phyloP scores from a whole-genome alignment of 495 filamentous ascomycete genomes.

The Chaetomium fimeti region DNA sequence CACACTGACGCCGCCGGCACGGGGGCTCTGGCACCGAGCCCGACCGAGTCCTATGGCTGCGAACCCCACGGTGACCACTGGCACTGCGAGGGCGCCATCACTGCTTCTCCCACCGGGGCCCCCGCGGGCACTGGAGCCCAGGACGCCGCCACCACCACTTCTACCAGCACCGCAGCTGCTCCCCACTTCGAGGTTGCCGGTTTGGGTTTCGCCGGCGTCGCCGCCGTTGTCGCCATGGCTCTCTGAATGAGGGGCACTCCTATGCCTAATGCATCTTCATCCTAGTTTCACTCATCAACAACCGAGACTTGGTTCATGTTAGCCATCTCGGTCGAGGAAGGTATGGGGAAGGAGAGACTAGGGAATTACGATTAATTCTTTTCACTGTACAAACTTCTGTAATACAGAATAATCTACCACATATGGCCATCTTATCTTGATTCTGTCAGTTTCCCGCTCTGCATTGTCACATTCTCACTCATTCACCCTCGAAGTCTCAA shows the following conservation, averaged over 20 bases:
- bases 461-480: background rate
- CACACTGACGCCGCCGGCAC: conserved; percentile 25
- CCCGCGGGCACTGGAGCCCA: background rate
- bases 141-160: background rate
- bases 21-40: conserved; percentile 33
- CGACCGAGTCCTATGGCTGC: conserved; percentile 41
- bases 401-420: background rate
- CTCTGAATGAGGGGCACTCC: conserved; percentile 1
- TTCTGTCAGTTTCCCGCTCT: too few species aligned
- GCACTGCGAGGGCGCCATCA: conserved; percentile 39
- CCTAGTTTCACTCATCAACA: background rate
- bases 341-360: background rate
- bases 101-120: conserved; percentile 17
- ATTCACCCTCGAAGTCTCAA: background rate
- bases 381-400: background rate
- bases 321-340: too few species aligned
- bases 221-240: conserved; percentile 18
- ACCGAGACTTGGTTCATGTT: background rate
- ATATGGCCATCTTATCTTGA: background rate
- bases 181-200: conserved; percentile 10
- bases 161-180: conserved; percentile 12
- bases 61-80: conserved; percentile 42
- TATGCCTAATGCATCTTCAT: too few species aligned
- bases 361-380: background rate
- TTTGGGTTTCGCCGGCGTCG: conserved; percentile 19